These are phyloP conservation scores for Yamadazyma buinensis DNA, from an alignment of 1,139 yeast species.

Conservation along the genomic window DNA sequence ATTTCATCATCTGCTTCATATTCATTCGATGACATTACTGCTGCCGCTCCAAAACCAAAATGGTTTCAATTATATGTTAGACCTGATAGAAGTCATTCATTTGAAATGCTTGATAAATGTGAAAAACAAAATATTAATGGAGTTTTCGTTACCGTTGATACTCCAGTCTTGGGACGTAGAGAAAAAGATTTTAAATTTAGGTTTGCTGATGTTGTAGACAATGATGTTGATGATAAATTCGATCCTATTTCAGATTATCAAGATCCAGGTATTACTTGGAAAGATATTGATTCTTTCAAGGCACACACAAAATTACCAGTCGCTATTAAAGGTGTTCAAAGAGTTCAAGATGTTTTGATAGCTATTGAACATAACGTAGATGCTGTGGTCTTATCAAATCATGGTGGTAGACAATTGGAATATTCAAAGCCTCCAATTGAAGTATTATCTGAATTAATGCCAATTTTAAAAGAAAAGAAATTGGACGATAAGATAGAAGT, in stretches of 20 bases:
- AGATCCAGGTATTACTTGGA: conserved; percentile 18
- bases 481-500: conserved; percentile 39
- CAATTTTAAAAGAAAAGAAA: conserved; percentile 30
- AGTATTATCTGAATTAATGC: conserved; percentile 44
- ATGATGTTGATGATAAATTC: conserved; percentile 8
- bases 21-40: conserved; percentile 53
- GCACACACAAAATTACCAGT: conserved; percentile 27
- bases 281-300: conserved; percentile 18
- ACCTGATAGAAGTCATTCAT: conserved; percentile 22
- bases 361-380: conserved; percentile 46
- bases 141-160: conserved; percentile 26
- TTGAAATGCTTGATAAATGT: conserved; percentile 18
- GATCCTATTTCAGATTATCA: conserved; percentile 9
- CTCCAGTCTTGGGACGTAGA: conserved; percentile 23
- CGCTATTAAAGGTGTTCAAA: conserved; percentile 49
- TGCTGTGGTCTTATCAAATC: conserved; percentile 52
- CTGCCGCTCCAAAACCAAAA: conserved; percentile 18
- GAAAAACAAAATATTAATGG: conserved; percentile 23
- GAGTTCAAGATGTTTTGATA: conserved; percentile 46
- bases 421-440: conserved; percentile 46
- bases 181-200: conserved; percentile 23
- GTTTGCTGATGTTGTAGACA: conserved; percentile 10
- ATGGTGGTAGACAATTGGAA: conserved; percentile 56
- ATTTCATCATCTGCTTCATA: conserved; percentile 54
- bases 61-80: conserved; percentile 48